Percentiles rank a stretch among this genome's conserved stretches.
Conservation (phyloP, 2,329 filamentous ascomycete genomes). For the Talaromyces sp. region DNA sequence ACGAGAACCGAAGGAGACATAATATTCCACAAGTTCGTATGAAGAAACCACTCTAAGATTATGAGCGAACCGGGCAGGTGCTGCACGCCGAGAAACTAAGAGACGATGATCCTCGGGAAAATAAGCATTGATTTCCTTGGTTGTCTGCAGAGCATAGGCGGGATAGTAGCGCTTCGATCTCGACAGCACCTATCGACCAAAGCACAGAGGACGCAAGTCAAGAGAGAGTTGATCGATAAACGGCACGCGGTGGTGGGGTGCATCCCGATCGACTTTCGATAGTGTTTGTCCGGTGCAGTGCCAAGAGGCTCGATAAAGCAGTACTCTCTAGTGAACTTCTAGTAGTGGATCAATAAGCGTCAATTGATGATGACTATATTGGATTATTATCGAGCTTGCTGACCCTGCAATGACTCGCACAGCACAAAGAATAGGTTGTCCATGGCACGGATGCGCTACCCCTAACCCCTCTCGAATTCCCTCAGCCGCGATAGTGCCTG, state of each 20-base stretch:
- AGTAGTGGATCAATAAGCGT: neutral
- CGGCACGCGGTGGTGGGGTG: neutral
- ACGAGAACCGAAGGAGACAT: neutral
- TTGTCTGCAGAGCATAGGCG: neutral
- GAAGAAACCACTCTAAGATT: neutral
- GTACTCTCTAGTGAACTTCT: neutral
- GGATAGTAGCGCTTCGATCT: neutral
- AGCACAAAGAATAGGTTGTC: neutral
- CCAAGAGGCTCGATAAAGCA: neutral
- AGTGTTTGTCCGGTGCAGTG: neutral
- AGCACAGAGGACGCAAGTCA: neutral
- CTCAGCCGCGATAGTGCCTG: neutral
- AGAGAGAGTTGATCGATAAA: neutral
- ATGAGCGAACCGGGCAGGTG: too few species aligned
- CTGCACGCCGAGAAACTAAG: neutral
- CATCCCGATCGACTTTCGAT: neutral
- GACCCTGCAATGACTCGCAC: neutral
- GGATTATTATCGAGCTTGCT: neutral
- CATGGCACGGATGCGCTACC: neutral
- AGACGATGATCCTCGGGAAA: neutral
- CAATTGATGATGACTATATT: neutral
- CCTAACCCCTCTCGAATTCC: neutral
- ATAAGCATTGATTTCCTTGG: neutral
- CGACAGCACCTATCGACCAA: neutral
- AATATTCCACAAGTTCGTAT: neutral